These are phyloP conservation scores for Dactylellina cionopaga DNA, from an alignment of 2,329 filamentous ascomycete genomes.

Conservation along the genomic window DNA sequence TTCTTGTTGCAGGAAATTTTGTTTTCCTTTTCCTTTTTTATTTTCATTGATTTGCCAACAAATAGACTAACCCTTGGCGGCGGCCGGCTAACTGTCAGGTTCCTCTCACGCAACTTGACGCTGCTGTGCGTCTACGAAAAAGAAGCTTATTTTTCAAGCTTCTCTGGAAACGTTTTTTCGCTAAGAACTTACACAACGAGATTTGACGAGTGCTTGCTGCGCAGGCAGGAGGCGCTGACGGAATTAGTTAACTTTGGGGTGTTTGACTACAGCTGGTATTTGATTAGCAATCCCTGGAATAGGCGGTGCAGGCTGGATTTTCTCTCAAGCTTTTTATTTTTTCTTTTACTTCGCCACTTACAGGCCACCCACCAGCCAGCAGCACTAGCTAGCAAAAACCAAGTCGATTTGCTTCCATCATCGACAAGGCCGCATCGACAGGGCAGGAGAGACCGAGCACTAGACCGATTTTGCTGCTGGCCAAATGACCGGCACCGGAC, in stretches of 20 bases:
- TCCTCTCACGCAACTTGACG: conserved; percentile 24
- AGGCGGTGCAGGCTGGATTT: conserved; percentile 47
- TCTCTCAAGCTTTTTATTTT: too few species aligned
- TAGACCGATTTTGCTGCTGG: conserved; percentile 48
- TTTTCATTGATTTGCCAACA: conserved; percentile 52
- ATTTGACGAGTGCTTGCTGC: background rate
- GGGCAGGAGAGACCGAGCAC: conserved; percentile 49
- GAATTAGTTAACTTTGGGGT: too few species aligned
- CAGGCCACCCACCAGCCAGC: conserved; percentile 13
- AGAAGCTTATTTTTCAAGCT: conserved; percentile 41
- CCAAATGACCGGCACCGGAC: conserved; percentile 51
- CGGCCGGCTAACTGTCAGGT: conserved; percentile 32
- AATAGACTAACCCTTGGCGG: conserved; percentile 27
- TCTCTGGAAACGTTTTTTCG: conserved; percentile 9
- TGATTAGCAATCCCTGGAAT: conserved; percentile 28
- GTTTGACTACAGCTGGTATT: conserved; percentile 40
- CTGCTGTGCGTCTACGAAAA: conserved; percentile 29
- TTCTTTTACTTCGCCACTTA: conserved; percentile 42
- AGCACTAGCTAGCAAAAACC: background rate
- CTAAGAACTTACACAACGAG: conserved; percentile 33
- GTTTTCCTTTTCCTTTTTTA: conserved; percentile 4
- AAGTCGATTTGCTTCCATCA: conserved; percentile 1
- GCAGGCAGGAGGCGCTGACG: conserved; percentile 15
- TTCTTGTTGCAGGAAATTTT: conserved; percentile 44
- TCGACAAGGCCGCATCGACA: conserved; percentile 47